Conservation (phyloP, 371 early-diverging fungal genomes). For the Dinochytrium kinnereticum region DNA sequence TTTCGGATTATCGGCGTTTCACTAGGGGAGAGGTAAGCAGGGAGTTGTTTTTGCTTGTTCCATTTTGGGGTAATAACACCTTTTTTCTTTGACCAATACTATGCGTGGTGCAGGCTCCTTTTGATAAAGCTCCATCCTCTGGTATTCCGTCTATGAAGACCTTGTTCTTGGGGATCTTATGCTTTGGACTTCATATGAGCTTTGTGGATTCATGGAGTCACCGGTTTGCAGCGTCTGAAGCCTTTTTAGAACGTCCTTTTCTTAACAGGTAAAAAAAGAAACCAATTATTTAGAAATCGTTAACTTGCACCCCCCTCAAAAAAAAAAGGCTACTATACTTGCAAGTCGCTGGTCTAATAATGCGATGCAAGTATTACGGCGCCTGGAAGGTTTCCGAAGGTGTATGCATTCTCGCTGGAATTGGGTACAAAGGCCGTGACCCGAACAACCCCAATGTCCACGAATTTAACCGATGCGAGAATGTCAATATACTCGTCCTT, state of each 20-base stretch:
- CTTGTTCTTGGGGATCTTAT: slow-evolving; percentile 21
- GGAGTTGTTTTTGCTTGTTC: too few relatives aligned
- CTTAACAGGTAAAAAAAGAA: not conserved
- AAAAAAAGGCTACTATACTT: slow-evolving; percentile 60
- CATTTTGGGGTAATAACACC: not conserved
- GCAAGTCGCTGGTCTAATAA: slow-evolving; percentile 66
- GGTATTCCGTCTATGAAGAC: slow-evolving; percentile 28
- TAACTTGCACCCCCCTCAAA: not conserved
- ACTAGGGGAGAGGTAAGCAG: slow-evolving; percentile 29
- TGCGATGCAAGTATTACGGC: slow-evolving; percentile 80
- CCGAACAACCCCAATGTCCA: slow-evolving; percentile 14
- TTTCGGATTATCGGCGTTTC: slow-evolving; percentile 38
- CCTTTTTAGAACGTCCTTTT: not conserved
- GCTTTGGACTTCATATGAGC: not conserved
- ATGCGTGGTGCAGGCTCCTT: slow-evolving; percentile 37
- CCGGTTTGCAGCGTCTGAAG: not conserved
- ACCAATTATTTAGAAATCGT: too few relatives aligned
- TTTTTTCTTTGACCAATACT: not conserved
- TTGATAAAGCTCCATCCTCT: slow-evolving; percentile 29
- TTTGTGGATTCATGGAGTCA: slow-evolving; percentile 23
- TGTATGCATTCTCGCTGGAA: slow-evolving; percentile 78
- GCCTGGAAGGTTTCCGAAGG: slow-evolving; percentile 89
- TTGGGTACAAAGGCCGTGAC: slow-evolving; percentile 79
- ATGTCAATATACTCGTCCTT: slow-evolving; percentile 69
- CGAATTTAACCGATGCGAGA: slow-evolving; percentile 61